These are phyloP conservation scores for Lactuca saligna DNA, from an alignment of 129 eudicot species.

Conservation along the genomic window DNA sequence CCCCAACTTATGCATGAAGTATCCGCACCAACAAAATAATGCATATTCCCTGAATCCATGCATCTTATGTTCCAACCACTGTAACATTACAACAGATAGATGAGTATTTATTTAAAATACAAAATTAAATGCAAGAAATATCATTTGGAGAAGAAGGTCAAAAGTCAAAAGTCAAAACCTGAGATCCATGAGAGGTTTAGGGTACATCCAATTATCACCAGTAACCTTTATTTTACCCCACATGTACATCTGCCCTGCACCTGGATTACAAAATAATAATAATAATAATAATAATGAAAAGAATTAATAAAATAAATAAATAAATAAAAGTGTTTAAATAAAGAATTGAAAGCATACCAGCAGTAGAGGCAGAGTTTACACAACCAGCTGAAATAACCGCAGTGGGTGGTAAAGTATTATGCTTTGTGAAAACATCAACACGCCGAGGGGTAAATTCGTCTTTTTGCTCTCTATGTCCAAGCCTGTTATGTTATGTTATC, in stretches of 20 bases:
- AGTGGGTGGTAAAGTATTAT: constrained; percentile 69
- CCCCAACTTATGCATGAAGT: constrained; percentile 98
- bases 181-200: constrained; percentile 96
- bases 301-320: not conserved
- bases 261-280: constrained; percentile 37
- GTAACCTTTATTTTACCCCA: constrained; percentile 88
- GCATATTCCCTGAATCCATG: constrained; percentile 86
- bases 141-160: no score
- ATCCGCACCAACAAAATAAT: constrained; percentile 95
- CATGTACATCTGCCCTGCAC: constrained; percentile 96
- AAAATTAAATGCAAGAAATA: no score
- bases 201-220: constrained; percentile 97
- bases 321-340: not conserved
- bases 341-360: constrained; percentile 44
- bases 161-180: no score
- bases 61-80: constrained; percentile 91
- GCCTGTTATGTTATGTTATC: constrained; percentile 46
- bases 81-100: not conserved
- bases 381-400: constrained; percentile 91
- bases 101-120: not conserved
- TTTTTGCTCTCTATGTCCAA: constrained; percentile 97
- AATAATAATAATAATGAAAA: not conserved
- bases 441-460: constrained; percentile 87
- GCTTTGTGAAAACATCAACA: constrained; percentile 75
- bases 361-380: constrained; percentile 76